Evolutionary conservation across 2,329 filamentous ascomycete species (phyloP).

Genomic region (Microcyclospora tardicrescens): DNA sequence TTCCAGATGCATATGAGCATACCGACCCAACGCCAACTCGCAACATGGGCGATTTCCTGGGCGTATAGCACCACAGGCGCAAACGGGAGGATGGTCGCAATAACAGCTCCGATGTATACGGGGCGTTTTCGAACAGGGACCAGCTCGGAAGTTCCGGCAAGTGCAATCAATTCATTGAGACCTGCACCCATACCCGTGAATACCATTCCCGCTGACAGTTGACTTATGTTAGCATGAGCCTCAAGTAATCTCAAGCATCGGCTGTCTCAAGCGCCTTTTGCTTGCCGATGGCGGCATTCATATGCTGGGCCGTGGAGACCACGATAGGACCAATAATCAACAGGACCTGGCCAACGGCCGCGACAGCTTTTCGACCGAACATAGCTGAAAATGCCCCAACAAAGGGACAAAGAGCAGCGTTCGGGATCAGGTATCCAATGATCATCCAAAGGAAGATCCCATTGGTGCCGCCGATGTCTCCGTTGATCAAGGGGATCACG

Average conservation of each 20-base stretch:
- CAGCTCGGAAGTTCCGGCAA: conserved; percentile 55
- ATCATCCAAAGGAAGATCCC: conserved; percentile 37
- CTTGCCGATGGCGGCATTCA: conserved; percentile 49
- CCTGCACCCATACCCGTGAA: conserved; percentile 54
- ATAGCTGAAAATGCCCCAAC: conserved; percentile 53
- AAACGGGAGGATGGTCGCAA: conserved; percentile 51
- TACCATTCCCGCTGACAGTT: conserved; percentile 31
- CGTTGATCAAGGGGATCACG: conserved; percentile 37
- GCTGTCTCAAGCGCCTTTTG: too few species aligned
- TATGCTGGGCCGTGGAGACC: conserved; percentile 42
- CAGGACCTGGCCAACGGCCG: conserved; percentile 39
- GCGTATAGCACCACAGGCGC: conserved; percentile 48
- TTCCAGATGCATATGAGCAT: conserved; percentile 40
- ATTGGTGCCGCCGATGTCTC: conserved; percentile 14
- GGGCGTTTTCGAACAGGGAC: conserved; percentile 52
- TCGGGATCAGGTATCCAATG: conserved; percentile 40
- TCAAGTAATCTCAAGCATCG: too few species aligned
- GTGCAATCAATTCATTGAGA: conserved; percentile 54
- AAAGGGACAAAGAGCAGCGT: conserved; percentile 47
- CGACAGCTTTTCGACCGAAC: conserved; percentile 48
- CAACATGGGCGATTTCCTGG: conserved; percentile 40
- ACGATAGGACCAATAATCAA: conserved; percentile 49
- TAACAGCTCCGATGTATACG: conserved; percentile 46
- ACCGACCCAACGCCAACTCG: conserved; percentile 43
- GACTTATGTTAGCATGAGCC: too few species aligned